Base-by-base conservation (phyloP, 345 rosid genomes). In the Alliaria petiolata region DNA sequence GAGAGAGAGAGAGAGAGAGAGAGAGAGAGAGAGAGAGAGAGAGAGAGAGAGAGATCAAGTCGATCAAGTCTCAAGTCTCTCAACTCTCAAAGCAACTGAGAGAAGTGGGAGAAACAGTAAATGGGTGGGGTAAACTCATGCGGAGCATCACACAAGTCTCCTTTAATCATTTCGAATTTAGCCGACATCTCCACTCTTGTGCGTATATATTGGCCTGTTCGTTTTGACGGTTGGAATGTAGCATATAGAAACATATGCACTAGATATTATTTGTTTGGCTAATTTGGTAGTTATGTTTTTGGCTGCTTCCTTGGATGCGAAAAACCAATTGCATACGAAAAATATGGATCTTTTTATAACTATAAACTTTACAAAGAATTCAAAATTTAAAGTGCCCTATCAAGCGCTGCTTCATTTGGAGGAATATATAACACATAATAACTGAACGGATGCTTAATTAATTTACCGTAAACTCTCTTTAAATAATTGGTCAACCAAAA, bases 131-230 rank as follows among this genome's bases (percentile, higher is more conserved):
- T 40, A 49, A 67, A 66, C 71, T 67, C 62, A 67, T 67, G 62
- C 71, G 71, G 63, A 56, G 7, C 8, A 33, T 68, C 31, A 43
- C 25, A 56, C 40, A 53, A 39, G 39, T 66, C 50, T 67, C 36
- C 55, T 69, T 56, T 69, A 69, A 69, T 69, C 73, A 69, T 69
- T 69, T 56, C 73, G 15, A 57, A 19, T 44, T 35, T 69, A 44
- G 64, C 73, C 64, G 73, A 69, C 73, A 69, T 69, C 64, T n/a
- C 73, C 73, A 69, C 73, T 69, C 52, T 67, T 53, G 9, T 30
- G 25, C n/a, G n/a, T n/a, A n/a, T 36, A 42, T 61, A 28, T 42
- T 62, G 67, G 53, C 67, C 53, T 17, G 67, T 62, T 61, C 52
- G 67, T 62, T 62, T 62, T 15, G 44, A 30, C 53, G 16, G 40